Base-by-base conservation (phyloP, 805 yeast species). In the Cyberlindnera xishuangbannaensis region DNA sequence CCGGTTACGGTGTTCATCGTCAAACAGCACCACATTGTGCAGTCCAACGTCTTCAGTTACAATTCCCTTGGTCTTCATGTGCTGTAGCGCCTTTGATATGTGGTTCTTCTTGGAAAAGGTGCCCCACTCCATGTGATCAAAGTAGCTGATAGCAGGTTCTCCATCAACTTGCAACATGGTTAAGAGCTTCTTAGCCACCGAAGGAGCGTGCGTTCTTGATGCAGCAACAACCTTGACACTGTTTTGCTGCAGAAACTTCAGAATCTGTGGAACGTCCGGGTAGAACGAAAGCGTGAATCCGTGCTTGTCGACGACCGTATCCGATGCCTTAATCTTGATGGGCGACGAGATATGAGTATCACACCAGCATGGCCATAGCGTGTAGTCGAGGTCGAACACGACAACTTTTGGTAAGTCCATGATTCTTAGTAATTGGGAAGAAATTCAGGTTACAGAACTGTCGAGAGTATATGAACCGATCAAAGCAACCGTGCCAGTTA, bases 321-420 rank as follows among this genome's bases (percentile, higher is more conserved):
- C 47, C 10, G 58, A 58, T 12, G 58, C 48, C 14, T 40, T 36
- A n/a, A 62, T 48, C 34, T 61, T 62, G 15, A 78, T 37, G 0
- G 88, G 88, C 7, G 73, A 59, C 3, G 64, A 54, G 15, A 83
- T 65, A 48, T 82, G 88, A 1, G 85, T 80, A 47, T 82, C 88
- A 55, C 88, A 81, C 88, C 88, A 82, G 41, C 79, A 76, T 9
- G 83, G 88, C 92, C 92, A 82, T 21, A 82, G 56, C 0, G 92
- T 82, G 49, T 76, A 82, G 52, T 82, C 92, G 27, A 82, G 58
- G 44, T 82, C 92, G 51, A 82, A 79, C 0, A 82, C 87, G 9
- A 80, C 77, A 2, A 73, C 77, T 34, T 63, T 61, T 2, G 78
- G 78, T 11, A 24, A 15, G 8, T 10, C 9, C 14, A 20, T 24